These are phyloP conservation scores for Ceratobasidium theobromae DNA, from an alignment of 1,284 basidiomycete genomes.

Conservation along the genomic window DNA sequence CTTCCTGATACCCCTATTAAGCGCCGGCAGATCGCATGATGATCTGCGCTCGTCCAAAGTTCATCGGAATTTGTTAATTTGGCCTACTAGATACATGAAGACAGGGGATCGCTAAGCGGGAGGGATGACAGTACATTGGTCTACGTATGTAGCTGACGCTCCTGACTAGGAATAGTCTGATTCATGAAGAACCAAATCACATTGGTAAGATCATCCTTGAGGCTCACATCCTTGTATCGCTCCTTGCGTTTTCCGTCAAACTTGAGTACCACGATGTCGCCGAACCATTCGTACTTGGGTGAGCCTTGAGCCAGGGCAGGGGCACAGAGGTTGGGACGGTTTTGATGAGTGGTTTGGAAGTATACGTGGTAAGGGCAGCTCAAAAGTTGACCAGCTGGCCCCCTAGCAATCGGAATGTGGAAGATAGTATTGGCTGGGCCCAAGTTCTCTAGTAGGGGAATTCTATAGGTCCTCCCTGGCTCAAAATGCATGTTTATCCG, in stretches of 20 bases:
- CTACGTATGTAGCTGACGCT: neutral
- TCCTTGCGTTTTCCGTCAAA: neutral
- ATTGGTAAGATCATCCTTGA: neutral
- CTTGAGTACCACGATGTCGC: conserved; percentile 8
- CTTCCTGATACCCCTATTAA: too few relatives aligned
- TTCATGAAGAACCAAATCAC: neutral
- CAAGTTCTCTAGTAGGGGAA: neutral
- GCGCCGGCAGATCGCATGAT: too few relatives aligned
- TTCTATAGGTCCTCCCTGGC: neutral
- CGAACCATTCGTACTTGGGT: neutral
- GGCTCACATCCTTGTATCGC: neutral
- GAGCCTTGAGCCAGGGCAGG: neutral
- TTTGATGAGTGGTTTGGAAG: neutral
- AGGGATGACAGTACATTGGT: too few relatives aligned
- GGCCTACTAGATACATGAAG: too few relatives aligned
- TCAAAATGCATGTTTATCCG: neutral
- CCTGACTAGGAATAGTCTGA: neutral
- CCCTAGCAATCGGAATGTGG: neutral
- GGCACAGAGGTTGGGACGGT: neutral
- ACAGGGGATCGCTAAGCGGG: too few relatives aligned
- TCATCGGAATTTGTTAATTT: too few relatives aligned
- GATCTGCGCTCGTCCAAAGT: too few relatives aligned
- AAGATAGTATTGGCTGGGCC: neutral
- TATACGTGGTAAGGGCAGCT: neutral
- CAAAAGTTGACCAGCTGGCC: neutral